These are phyloP conservation scores for Sesbania bispinosa DNA, from an alignment of 306 rosid species.

Conservation along the genomic window DNA sequence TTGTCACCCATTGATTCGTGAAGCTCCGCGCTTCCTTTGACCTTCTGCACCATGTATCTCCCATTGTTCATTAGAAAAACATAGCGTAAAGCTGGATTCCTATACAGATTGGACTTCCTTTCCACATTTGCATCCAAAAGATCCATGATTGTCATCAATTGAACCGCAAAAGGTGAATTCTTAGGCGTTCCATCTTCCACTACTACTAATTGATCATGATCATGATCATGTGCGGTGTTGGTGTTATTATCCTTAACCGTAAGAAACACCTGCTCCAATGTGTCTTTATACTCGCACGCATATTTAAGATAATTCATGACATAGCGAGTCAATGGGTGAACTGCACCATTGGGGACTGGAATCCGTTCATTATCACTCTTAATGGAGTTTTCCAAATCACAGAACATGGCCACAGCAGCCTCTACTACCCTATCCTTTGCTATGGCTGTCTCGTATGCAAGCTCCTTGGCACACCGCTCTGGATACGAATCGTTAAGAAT, in stretches of 20 bases:
- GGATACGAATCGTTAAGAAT: slow-evolving; percentile 16
- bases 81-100: slow-evolving; percentile 43
- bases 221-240: too few species aligned
- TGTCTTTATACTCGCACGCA: slow-evolving; percentile 69
- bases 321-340: slow-evolving; percentile 80
- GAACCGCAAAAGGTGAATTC: slow-evolving; percentile 45
- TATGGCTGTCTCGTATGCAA: slow-evolving; percentile 33
- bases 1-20: slow-evolving; percentile 61
- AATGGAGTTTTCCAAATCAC: slow-evolving; percentile 60
- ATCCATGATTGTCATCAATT: slow-evolving; percentile 50
- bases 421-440: slow-evolving; percentile 39
- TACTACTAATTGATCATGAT: too few species aligned
- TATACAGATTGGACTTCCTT: slow-evolving; percentile 58
- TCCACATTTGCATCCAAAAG: slow-evolving; percentile 60
- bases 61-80: slow-evolving; percentile 86
- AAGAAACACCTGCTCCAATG: slow-evolving; percentile 62
- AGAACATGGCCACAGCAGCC: slow-evolving; percentile 47
- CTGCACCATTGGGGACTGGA: slow-evolving; percentile 70
- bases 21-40: slow-evolving; percentile 59
- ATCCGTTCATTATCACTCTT: slow-evolving; percentile 55
- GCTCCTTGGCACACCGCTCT: slow-evolving; percentile 29
- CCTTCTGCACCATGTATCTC: slow-evolving; percentile 72
- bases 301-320: slow-evolving; percentile 78
- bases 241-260: too few species aligned
- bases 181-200: slow-evolving; percentile 15